These are phyloP conservation scores for Flaveria bidentis DNA, from an alignment of 129 eudicot genomes.

Conservation along the genomic window DNA sequence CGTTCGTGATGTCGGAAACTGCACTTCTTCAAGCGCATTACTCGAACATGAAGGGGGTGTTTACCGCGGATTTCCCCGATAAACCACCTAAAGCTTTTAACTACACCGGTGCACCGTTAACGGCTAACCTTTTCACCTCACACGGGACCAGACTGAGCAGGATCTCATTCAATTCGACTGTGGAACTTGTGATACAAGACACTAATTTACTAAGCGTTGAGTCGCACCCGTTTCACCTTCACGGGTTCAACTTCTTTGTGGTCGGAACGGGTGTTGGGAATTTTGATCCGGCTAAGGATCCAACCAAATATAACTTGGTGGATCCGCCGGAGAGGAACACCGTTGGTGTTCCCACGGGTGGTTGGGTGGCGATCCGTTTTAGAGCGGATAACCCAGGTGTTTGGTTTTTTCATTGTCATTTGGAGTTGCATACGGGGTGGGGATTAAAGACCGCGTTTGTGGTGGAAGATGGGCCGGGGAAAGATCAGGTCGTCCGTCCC, in stretches of 20 bases:
- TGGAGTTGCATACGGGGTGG: constrained; percentile 69
- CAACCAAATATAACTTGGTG: constrained; percentile 24
- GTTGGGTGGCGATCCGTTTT: constrained; percentile 58
- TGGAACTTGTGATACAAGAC: constrained; percentile 50
- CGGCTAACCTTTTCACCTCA: constrained; percentile 45
- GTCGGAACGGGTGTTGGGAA: constrained; percentile 27
- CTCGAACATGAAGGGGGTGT: constrained; percentile 31
- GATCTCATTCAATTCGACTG: constrained; percentile 40
- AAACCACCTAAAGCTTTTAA: constrained; percentile 43
- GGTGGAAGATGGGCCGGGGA: constrained; percentile 60
- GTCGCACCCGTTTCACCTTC: constrained; percentile 33
- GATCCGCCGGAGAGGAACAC: constrained; percentile 40
- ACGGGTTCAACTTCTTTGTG: constrained; percentile 28
- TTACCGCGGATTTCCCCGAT: constrained; percentile 35
- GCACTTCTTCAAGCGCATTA: constrained; percentile 41
- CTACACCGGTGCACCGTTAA: constrained; percentile 44
- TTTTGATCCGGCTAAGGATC: constrained; percentile 20
- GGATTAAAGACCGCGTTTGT: constrained; percentile 60
- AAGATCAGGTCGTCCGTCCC: constrained; percentile 48
- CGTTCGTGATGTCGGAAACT: constrained; percentile 38
- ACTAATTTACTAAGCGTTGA: constrained; percentile 24
- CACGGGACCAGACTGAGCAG: constrained; percentile 37
- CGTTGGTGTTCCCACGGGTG: constrained; percentile 48
- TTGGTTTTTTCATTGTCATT: constrained; percentile 71
- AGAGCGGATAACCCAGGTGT: constrained; percentile 62